These are phyloP conservation scores for Endoconidiophora polonica DNA, from an alignment of 2,329 filamentous ascomycete species.

Conservation along the genomic window DNA sequence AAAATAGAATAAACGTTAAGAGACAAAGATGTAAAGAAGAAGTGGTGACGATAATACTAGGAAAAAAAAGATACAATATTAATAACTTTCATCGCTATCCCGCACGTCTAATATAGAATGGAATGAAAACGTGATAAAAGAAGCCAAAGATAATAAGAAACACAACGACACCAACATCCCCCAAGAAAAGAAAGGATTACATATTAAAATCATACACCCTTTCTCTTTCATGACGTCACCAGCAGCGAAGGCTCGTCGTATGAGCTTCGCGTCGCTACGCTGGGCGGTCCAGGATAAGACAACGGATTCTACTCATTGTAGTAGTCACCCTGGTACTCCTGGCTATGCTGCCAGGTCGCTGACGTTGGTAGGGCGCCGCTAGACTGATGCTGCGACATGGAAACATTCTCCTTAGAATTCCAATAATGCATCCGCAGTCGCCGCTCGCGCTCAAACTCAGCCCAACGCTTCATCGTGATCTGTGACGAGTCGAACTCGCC, in stretches of 20 bases:
- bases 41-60: no score
- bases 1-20: no score
- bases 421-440: conserved; percentile 34
- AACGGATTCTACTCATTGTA: conserved; percentile 23
- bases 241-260: background rate
- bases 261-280: no score
- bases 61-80: no score
- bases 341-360: conserved; percentile 21
- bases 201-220: conserved; percentile 1
- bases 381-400: conserved; percentile 22
- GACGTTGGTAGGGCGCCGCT: conserved; percentile 22
- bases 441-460: conserved; percentile 70
- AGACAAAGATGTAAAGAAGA: no score
- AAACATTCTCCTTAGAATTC: conserved; percentile 34
- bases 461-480: conserved; percentile 99
- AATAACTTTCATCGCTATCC: no score
- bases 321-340: conserved; percentile 33
- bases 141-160: background rate
- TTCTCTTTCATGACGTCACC: conserved; percentile 18
- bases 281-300: background rate
- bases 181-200: background rate
- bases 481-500: conserved; percentile 97
- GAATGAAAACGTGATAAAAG: background rate
- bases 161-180: background rate
- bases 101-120: background rate